Conservation (phyloP, 78 protist species). For the Dictyostelium intermedium region DNA sequence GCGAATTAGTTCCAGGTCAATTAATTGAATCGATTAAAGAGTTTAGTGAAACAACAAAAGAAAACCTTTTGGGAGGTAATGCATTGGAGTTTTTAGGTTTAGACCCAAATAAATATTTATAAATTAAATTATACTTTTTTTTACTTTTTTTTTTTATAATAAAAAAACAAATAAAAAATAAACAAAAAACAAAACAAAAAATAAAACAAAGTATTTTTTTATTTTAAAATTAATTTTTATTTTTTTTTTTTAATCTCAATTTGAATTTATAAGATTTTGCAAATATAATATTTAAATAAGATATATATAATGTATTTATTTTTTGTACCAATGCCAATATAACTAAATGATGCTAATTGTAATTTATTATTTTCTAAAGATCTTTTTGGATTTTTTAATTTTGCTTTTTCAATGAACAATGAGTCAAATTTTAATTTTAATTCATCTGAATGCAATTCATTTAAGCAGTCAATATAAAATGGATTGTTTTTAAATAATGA, state of each 20-base stretch:
- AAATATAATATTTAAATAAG: too few relatives aligned
- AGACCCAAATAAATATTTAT: neutral
- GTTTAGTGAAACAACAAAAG: constrained; percentile 20
- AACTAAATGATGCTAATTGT: neutral
- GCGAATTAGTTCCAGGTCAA: constrained; percentile 92
- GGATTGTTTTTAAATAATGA: neutral
- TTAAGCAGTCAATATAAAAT: neutral
- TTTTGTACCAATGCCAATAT: constrained; percentile 2
- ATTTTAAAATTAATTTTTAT: too few relatives aligned
- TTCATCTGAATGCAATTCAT: neutral
- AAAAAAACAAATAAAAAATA: neutral
- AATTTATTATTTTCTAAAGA: neutral
- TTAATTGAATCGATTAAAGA: constrained; percentile 68
- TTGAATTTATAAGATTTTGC: too few relatives aligned
- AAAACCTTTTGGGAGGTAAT: constrained; percentile 46
- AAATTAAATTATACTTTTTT: neutral
- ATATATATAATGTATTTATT: too few relatives aligned
- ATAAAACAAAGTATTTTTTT: neutral
- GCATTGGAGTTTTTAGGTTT: constrained; percentile 77
- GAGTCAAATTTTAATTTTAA: neutral
- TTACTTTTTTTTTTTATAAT: neutral
- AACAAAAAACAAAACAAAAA: neutral
- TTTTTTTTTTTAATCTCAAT: too few relatives aligned
- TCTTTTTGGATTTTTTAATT: neutral
- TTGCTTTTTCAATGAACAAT: neutral